Conservation (phyloP, 1,284 basidiomycete genomes). For the Schizophyllum amplum region DNA sequence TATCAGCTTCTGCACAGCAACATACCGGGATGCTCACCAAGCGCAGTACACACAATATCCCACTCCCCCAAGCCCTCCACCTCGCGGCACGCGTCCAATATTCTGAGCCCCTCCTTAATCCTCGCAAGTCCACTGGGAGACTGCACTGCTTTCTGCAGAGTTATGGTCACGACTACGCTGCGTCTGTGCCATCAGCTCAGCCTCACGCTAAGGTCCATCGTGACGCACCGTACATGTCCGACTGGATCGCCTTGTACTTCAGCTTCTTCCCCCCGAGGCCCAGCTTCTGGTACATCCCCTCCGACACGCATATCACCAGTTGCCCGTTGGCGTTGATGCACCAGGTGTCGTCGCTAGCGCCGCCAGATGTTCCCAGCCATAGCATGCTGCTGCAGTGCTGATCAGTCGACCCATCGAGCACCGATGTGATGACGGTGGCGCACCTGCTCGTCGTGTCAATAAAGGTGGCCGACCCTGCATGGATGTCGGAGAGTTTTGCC, state of each 20-base stretch:
- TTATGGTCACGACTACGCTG: constrained; percentile 22
- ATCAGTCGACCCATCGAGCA: too few relatives aligned
- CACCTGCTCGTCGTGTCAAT: constrained; percentile 13
- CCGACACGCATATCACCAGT: constrained; percentile 45
- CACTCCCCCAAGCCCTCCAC: constrained; percentile 29
- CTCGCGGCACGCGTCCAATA: constrained; percentile 32
- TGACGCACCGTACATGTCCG: constrained; percentile 41
- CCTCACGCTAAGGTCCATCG: not conserved
- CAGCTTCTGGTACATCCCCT: constrained; percentile 46
- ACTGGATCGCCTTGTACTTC: constrained; percentile 40
- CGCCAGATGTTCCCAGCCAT: constrained; percentile 25
- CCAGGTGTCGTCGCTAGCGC: constrained; percentile 47
- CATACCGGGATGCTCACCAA: constrained; percentile 15
- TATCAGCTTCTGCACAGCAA: too few relatives aligned
- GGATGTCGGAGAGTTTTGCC: constrained; percentile 32
- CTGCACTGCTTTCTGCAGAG: constrained; percentile 24
- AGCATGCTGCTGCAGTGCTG: constrained; percentile 29
- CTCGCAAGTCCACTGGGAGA: not conserved
- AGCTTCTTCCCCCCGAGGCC: constrained; percentile 46
- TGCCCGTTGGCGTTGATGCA: constrained; percentile 51
- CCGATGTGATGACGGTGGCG: constrained; percentile 2
- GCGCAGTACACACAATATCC: constrained; percentile 32
- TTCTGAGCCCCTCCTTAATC: constrained; percentile 24
- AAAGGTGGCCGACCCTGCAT: constrained; percentile 22
- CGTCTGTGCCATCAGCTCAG: constrained; percentile 4